Evolutionary conservation across 495 filamentous ascomycete species (phyloP).

Genomic region (Hamigera avellanea): DNA sequence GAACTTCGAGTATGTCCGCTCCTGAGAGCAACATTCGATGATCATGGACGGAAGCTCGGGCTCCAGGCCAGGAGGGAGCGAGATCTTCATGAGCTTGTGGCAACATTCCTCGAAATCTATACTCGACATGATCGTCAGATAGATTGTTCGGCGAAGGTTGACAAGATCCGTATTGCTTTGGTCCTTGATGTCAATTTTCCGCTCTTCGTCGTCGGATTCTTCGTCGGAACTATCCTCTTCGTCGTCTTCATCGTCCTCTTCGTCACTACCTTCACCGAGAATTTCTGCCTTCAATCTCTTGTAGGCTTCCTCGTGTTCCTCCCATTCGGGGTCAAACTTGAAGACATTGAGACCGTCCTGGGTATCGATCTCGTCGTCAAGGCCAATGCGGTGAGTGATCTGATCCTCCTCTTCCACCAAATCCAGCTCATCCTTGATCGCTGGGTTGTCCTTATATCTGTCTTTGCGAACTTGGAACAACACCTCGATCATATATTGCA

Average conservation of each 20-base stretch:
- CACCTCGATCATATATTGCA: slow-evolving; percentile 98
- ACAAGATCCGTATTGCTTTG: slow-evolving; percentile 92
- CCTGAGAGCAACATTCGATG: slow-evolving; percentile 89
- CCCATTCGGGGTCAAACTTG: slow-evolving; percentile 83
- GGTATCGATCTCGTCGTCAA: slow-evolving; percentile 73
- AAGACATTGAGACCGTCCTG: slow-evolving; percentile 88
- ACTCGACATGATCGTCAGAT: slow-evolving; percentile 92
- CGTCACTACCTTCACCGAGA: slow-evolving; percentile 77
- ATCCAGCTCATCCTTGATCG: slow-evolving; percentile 86
- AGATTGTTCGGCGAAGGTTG: slow-evolving; percentile 87
- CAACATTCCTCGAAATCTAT: slow-evolving; percentile 91
- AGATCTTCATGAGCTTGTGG: slow-evolving; percentile 91
- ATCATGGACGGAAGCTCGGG: slow-evolving; percentile 90
- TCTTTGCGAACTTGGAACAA: slow-evolving; percentile 95
- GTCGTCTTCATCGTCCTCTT: slow-evolving; percentile 58
- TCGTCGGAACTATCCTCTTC: slow-evolving; percentile 66
- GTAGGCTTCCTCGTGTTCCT: slow-evolving; percentile 85
- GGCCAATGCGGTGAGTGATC: slow-evolving; percentile 70
- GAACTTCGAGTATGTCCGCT: slow-evolving; percentile 93
- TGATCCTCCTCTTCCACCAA: slow-evolving; percentile 95
- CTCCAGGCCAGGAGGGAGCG: slow-evolving; percentile 78
- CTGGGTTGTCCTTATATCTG: slow-evolving; percentile 86
- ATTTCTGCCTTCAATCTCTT: slow-evolving; percentile 85
- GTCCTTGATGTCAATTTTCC: slow-evolving; percentile 87
- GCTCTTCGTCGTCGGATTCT: slow-evolving; percentile 66